A percentile compares a stretch with the other conserved stretches of the same genome.
Evolutionary conservation across 495 filamentous ascomycete genomes (phyloP).

Genomic region (Aspergillus bertholletiae): DNA sequence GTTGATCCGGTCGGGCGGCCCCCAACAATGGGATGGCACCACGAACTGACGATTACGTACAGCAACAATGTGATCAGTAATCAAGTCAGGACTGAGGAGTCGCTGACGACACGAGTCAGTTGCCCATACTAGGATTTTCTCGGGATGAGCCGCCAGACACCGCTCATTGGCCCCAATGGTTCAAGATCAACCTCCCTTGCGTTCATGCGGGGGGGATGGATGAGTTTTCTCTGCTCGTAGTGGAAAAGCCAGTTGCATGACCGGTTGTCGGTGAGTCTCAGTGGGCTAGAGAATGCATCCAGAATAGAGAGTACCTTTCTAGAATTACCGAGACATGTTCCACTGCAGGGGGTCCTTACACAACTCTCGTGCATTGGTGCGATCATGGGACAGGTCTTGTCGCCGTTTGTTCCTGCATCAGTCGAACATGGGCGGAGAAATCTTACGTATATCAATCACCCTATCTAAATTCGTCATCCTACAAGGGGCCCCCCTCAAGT

Average conservation of each 20-base stretch:
- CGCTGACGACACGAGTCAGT: slow-evolving; percentile 23
- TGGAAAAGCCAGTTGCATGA: slow-evolving; percentile 1
- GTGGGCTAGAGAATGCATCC: neutral
- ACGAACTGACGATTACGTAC: slow-evolving; percentile 2
- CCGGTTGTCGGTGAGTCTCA: neutral
- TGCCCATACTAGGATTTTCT: neutral
- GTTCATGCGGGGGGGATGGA: slow-evolving; percentile 9
- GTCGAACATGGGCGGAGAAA: neutral
- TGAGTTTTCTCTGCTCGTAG: slow-evolving; percentile 4
- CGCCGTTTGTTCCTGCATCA: neutral
- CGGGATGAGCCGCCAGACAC: slow-evolving; percentile 8
- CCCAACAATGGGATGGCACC: neutral
- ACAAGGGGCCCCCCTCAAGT: too few species aligned
- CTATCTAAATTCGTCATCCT: too few species aligned
- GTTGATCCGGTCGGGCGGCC: neutral
- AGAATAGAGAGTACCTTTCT: neutral
- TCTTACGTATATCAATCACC: too few species aligned
- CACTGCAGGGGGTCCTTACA: neutral
- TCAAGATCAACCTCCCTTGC: neutral
- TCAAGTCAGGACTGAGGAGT: slow-evolving; percentile 11
- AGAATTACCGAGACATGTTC: neutral
- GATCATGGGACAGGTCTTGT: neutral
- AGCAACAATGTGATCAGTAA: neutral
- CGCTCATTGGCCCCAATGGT: slow-evolving; percentile 7
- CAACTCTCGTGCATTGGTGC: neutral